Conservation (phyloP, 2,329 filamentous ascomycete genomes). For the Hyphodiscus sp. region DNA sequence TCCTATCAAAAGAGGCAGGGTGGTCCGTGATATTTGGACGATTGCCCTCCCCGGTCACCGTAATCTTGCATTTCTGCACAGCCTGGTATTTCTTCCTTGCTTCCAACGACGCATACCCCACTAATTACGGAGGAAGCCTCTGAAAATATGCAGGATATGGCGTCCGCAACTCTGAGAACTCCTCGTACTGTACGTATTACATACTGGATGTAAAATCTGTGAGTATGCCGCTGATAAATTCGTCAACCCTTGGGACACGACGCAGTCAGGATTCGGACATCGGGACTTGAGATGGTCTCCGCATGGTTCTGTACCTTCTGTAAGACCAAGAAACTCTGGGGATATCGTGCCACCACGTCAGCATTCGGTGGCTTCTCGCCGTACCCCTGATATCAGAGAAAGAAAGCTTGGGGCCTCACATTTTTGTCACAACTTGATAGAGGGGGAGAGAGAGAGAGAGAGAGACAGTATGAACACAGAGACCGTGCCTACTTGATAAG, state of each 20-base stretch:
- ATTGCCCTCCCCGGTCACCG: constrained; percentile 7
- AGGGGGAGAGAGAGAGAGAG: background rate
- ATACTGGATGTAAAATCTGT: too few species aligned
- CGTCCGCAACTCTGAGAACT: too few species aligned
- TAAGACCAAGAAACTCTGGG: background rate
- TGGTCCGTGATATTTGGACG: background rate
- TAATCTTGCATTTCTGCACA: constrained; percentile 23
- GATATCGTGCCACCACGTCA: background rate
- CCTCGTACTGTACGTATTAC: too few species aligned
- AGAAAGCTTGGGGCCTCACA: background rate
- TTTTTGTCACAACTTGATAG: background rate
- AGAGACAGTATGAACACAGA: background rate
- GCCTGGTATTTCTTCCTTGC: constrained; percentile 19
- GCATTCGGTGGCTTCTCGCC: background rate
- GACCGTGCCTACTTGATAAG: background rate
- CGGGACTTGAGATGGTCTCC: background rate
- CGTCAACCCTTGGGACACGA: background rate
- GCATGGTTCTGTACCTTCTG: too few species aligned
- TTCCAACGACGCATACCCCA: constrained; percentile 7
- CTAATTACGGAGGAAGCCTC: constrained; percentile 6
- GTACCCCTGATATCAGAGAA: background rate
- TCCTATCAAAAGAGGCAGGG: background rate
- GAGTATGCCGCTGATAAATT: background rate
- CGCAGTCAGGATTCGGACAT: background rate
- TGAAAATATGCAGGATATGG: background rate